Base-by-base conservation (phyloP, 345 rosid species). In the Eutrema japonicum region DNA sequence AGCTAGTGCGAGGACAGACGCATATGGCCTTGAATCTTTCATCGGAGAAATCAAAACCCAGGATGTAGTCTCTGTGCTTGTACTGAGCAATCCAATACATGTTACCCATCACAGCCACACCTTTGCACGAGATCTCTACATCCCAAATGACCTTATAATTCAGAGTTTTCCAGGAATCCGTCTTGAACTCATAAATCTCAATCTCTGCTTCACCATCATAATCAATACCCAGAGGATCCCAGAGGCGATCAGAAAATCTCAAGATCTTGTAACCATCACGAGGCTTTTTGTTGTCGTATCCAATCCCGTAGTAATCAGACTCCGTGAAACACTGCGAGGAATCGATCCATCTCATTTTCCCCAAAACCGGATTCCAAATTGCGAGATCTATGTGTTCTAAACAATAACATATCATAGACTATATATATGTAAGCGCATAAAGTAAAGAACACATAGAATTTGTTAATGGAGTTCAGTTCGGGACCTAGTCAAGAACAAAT, bases 181-280 rank as follows among this genome's bases (percentile, higher is more conserved):
- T 18, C 16, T 22, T 27, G 35, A 27, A 22, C 2, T 59, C 14
- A 59, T 40, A 59, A 1, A 59, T 59, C 64, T 58, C 47, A 59
- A 22, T 1, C 3, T 38, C 32, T 4, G 5, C 53, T 1, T 5
- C 38, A 6, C 7, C 38, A 36, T 36, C 5, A 36, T 5, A 36
- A 7, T 36, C 38, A 36, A 22, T 22, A 22, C 26, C 26, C 26
- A 2, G 2, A 36, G 8, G 7, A 7, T 36, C 38, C 7, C 7
- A 36, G 38, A 1, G 0, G 38, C 38, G 38, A 36, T 36, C 8
- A 7, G 8, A 1, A 2, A 50, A 26, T 11, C 64, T 59, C 16
- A 59, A 41, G 47, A 59, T 38, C 29, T 59, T 59, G 47, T 58
- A 58, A 26, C 40, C 13, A 18, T 58, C 14, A 2, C 46, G 64